Evolutionary conservation across 2,329 filamentous ascomycete genomes (phyloP).

Genomic region (Fusarium algeriense): DNA sequence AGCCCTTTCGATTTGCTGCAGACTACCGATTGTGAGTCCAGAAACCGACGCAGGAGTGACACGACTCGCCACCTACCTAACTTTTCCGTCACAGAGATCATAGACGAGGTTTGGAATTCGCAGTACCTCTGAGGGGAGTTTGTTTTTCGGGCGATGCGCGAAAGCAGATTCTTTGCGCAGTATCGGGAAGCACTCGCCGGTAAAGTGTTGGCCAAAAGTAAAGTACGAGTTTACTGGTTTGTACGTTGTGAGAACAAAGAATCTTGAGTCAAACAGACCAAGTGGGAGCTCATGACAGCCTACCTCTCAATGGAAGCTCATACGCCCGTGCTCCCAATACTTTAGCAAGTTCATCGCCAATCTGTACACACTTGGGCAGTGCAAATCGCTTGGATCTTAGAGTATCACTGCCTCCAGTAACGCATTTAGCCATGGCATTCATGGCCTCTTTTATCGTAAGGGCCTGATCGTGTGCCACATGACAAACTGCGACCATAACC

Average conservation of each 20-base stretch:
- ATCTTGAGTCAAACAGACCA: slow-evolving; percentile 12
- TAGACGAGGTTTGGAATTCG: slow-evolving; percentile 44
- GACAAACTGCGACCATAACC: slow-evolving; percentile 45
- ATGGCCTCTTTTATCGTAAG: slow-evolving; percentile 39
- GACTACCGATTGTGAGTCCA: slow-evolving; percentile 33
- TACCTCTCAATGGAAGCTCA: slow-evolving; percentile 46
- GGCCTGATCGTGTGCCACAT: slow-evolving; percentile 43
- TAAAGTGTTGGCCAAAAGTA: slow-evolving; percentile 46
- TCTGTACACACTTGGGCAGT: slow-evolving; percentile 45
- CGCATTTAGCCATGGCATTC: slow-evolving; percentile 43
- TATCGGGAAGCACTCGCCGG: slow-evolving; percentile 44
- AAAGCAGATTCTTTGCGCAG: slow-evolving; percentile 41
- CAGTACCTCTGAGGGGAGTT: slow-evolving; percentile 38
- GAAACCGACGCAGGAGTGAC: background rate
- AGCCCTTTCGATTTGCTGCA: slow-evolving; percentile 44
- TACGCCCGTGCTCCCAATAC: slow-evolving; percentile 43
- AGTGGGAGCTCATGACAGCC: slow-evolving; percentile 13
- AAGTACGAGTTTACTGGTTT: slow-evolving; percentile 45
- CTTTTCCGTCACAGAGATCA: slow-evolving; percentile 43
- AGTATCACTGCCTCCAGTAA: slow-evolving; percentile 44
- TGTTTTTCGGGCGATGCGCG: slow-evolving; percentile 41
- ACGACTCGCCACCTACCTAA: slow-evolving; percentile 34
- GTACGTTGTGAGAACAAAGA: slow-evolving; percentile 27
- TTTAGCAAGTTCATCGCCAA: slow-evolving; percentile 43
- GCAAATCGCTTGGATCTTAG: slow-evolving; percentile 46